Base-by-base conservation (phyloP, 257 asterid genomes). In the Handroanthus guayacan region DNA sequence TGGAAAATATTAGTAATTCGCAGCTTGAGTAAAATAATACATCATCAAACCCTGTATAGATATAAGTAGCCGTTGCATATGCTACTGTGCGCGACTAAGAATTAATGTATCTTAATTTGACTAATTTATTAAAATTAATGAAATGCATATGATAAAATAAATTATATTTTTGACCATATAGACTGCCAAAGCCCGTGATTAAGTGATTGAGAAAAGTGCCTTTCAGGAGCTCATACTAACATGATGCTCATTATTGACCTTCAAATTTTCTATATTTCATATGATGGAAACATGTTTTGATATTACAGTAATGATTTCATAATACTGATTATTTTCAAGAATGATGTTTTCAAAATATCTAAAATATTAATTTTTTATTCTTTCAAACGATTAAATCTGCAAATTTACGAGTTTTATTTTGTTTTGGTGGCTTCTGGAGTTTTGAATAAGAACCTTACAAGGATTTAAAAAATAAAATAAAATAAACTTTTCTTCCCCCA, bases 41-140 rank as follows among this genome's bases (percentile, higher is more conserved):
- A 56, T 43, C 4, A 2, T 25, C 31, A 69, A 64, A 2, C 25
- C n/a, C 5, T 48, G 11, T 6, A 37, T 8, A 41, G 52, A 41
- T 62, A 54, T 64, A 36, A 79, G 79, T 73, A 65, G 70, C 71
- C 70, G 78, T 55, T 79, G 79, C 79, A 72, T 72, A 72, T 78
- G 63, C 50, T 71, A 8, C 41, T 71, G 78, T 56, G 64, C 34
- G 57, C 16, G 14, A 57, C 56, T 66, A 13, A 72, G 75, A 72
- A 18, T 78, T 13, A 36, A 18, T 45, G 48, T 77, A 63, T 70
- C 10, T 47, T 47, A 47, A 47, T 47, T 52, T 78, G 73, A 76
- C 70, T 43, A 66, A 56, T 20, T 2, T 41, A 65, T 14, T 38
- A 7, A 41, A 38, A 69, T 5, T 14, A 8, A 17, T 12, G 8